phyloP scores from a whole-genome alignment of 345 rosid genomes.

The Acer yangbiense region DNA sequence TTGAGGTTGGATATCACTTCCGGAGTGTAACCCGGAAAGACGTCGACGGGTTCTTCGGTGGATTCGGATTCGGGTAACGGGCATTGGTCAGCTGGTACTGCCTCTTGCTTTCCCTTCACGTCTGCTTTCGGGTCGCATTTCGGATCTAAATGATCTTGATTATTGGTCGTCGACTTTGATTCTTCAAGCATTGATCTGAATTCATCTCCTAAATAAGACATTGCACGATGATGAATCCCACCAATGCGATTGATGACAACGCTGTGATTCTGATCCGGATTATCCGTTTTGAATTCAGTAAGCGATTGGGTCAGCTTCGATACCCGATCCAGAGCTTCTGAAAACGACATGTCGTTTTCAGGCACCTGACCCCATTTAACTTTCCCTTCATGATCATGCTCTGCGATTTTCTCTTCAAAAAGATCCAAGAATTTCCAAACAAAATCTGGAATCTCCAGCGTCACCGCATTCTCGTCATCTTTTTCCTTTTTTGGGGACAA shows the following conservation, averaged over 20 bases:
- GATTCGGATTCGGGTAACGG: constrained; percentile 14
- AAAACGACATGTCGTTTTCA: constrained; percentile 46
- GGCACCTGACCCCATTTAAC: constrained; percentile 35
- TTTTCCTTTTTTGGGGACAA: constrained; percentile 24
- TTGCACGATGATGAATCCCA: constrained; percentile 62
- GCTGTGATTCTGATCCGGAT: constrained; percentile 37
- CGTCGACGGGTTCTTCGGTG: neutral
- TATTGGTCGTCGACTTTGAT: constrained; percentile 4
- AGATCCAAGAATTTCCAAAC: constrained; percentile 67
- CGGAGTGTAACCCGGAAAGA: constrained; percentile 42
- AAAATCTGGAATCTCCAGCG: constrained; percentile 47
- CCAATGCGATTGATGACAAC: constrained; percentile 55
- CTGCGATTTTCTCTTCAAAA: constrained; percentile 41
- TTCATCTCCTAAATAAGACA: constrained; percentile 78
- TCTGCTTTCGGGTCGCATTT: constrained; percentile 11
- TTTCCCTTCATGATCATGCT: constrained; percentile 49
- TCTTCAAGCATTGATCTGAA: constrained; percentile 60
- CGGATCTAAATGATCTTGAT: constrained; percentile 23
- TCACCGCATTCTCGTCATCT: constrained; percentile 19
- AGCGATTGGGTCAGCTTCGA: constrained; percentile 50
- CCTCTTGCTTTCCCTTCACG: constrained; percentile 11
- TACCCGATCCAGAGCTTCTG: constrained; percentile 52
- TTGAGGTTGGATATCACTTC: constrained; percentile 47
- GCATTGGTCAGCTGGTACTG: constrained; percentile 7
- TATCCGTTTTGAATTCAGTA: constrained; percentile 37